phyloP scores from a whole-genome alignment of 2,329 filamentous ascomycete genomes.

The Fusarium chuoi region DNA sequence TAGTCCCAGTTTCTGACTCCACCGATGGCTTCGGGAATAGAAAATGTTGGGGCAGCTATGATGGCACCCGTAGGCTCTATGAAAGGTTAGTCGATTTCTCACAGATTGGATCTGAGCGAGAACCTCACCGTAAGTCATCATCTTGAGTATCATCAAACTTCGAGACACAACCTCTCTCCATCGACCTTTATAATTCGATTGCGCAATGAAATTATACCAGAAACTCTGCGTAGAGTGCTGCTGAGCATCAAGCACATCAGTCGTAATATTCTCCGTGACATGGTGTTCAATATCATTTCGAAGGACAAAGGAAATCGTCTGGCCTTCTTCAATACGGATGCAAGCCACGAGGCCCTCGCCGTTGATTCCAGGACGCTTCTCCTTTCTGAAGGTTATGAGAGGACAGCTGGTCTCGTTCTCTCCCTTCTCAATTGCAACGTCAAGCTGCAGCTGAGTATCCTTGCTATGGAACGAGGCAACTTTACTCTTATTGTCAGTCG shows the following conservation, averaged over 20 bases:
- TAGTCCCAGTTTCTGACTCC: conserved; percentile 77
- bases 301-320: conserved; percentile 75
- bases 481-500: conserved; percentile 60
- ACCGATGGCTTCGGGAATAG: conserved; percentile 78
- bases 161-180: conserved; percentile 78
- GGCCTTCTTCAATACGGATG: conserved; percentile 71
- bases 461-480: conserved; percentile 71
- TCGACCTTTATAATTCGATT: conserved; percentile 75
- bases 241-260: conserved; percentile 65
- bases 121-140: conserved; percentile 70
- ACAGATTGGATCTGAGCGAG: fast-evolving
- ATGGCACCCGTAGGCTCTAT: conserved; percentile 80
- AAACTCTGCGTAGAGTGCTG: conserved; percentile 77
- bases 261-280: conserved; percentile 67
- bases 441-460: conserved; percentile 70
- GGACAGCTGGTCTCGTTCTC: conserved; percentile 57
- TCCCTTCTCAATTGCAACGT: conserved; percentile 72
- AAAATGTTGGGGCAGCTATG: conserved; percentile 80
- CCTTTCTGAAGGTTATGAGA: conserved; percentile 64
- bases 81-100: not conserved
- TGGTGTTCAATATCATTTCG: conserved; percentile 70
- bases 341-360: conserved; percentile 72
- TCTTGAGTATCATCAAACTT: conserved; percentile 78
- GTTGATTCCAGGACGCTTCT: conserved; percentile 60
- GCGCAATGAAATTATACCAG: conserved; percentile 79